Conservation (phyloP, 768 basidiomycete genomes). For the Macrolepiota albuminosa region DNA sequence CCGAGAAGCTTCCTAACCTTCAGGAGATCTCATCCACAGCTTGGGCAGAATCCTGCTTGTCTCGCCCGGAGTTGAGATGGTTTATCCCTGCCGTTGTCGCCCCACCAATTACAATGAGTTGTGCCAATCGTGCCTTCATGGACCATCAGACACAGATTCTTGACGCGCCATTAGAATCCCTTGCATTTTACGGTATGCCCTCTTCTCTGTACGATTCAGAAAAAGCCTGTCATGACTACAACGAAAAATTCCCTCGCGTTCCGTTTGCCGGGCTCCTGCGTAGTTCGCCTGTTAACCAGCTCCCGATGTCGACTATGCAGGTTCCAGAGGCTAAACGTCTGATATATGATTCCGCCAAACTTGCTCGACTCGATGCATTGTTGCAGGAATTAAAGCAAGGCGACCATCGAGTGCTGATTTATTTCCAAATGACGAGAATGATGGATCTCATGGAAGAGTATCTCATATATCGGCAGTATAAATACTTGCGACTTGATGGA, state of each 20-base stretch:
- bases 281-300: slow-evolving; percentile 62
- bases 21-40: slow-evolving; percentile 51
- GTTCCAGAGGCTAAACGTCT: slow-evolving; percentile 94
- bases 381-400: slow-evolving; percentile 88
- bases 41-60: slow-evolving; percentile 79
- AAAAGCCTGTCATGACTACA: slow-evolving; percentile 41
- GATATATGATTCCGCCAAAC: slow-evolving; percentile 94
- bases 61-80: slow-evolving; percentile 77
- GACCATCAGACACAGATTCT: slow-evolving; percentile 58
- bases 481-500: slow-evolving; percentile 89
- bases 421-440: slow-evolving; percentile 99
- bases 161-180: slow-evolving; percentile 69
- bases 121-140: slow-evolving; percentile 73
- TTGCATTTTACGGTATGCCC: slow-evolving; percentile 83
- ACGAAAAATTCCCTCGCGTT: slow-evolving; percentile 51
- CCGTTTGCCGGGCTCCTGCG: slow-evolving; percentile 64
- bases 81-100: slow-evolving; percentile 83
- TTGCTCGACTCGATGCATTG: slow-evolving; percentile 85
- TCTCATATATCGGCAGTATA: slow-evolving; percentile 93
- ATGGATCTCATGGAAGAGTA: slow-evolving; percentile 99
- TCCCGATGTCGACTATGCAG: slow-evolving; percentile 80
- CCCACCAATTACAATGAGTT: slow-evolving; percentile 71
- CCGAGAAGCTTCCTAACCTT: slow-evolving; percentile 48
- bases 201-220: slow-evolving; percentile 58
- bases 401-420: slow-evolving; percentile 91